Evolutionary conservation across 352 stramenopile genomes (phyloP), one percentile per base, ranked within the genome.

Genomic region (Globisporangium paroecandrum): DNA sequence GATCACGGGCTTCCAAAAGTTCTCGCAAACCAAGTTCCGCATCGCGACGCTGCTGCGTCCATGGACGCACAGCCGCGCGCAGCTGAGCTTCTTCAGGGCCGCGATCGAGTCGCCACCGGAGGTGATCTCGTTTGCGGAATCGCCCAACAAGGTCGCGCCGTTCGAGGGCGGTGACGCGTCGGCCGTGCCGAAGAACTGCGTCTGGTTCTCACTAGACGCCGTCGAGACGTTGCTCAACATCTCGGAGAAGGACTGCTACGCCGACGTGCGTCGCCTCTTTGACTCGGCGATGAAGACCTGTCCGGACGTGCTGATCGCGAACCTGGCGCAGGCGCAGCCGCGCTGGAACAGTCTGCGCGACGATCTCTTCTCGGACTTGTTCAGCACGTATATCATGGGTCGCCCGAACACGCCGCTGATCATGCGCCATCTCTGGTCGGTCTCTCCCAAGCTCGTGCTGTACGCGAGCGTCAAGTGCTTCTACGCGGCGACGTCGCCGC

Each of bases 391-490:
- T 70, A 94, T 96, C 56, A 88, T 93, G 79, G 85, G 85, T 8
- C 83, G 88, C 8, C 85, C 86, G 34, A 96, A 96, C 34, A 87
- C 88, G n/a, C 86, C 88, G 60, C 74, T 92, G 43, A 96, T 96
- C 62, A 92, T 96, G 83, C 88, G 88, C 15, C 83, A 96, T 66
- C 69, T 96, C 58, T 96, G 87, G 86, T 93, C 85, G 8, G 82
- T 96, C 27, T 77, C 84, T 29, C 88, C 86, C 4, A 96, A 96
- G 66, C 74, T 96, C n/a, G 86, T 96, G 66, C 70, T 96, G 56
- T 92, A 92, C 61, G 86, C 88, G 56, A 94, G 88, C 36, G 88
- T 96, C 46, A 94, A 94, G 72, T 94, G 87, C 64, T 96, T 93
- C 57, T 93, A 93, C 72, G 83, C 84, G 1, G 83, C 85, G 7